Evolutionary conservation across 2,329 filamentous ascomycete species (phyloP).

Genomic region (Chrysosphaeria jannelii): DNA sequence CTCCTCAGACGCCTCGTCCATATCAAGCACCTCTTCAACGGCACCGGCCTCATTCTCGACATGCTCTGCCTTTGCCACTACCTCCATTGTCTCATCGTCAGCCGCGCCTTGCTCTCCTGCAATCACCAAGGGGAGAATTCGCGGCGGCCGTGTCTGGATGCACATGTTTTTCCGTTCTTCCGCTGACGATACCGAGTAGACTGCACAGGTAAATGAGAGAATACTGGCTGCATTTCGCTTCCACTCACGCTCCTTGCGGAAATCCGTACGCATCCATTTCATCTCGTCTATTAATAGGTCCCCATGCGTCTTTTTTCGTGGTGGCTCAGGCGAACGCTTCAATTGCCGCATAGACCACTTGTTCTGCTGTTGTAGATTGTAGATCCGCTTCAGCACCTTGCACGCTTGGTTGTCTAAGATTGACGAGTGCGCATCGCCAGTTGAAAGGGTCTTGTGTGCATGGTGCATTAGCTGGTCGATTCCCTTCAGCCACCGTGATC

Average conservation of each 20-base stretch:
- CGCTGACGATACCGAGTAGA: conserved; percentile 38
- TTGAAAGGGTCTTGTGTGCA: conserved; percentile 72
- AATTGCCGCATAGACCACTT: conserved; percentile 82
- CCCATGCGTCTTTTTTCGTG: conserved; percentile 47
- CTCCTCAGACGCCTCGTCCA: conserved; percentile 5
- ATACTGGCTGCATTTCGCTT: conserved; percentile 57
- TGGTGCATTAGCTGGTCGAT: conserved; percentile 46
- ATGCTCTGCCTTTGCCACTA: conserved; percentile 3
- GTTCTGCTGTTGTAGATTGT: conserved; percentile 68
- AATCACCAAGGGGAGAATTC: too few species aligned
- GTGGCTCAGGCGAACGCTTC: conserved; percentile 56
- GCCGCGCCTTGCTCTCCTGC: conserved; percentile 1
- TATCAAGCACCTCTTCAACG: conserved; percentile 10
- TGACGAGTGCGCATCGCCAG: conserved; percentile 53
- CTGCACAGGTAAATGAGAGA: conserved; percentile 54
- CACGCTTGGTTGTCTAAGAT: conserved; percentile 70
- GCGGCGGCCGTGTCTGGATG: conserved; percentile 8
- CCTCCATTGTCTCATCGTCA: conserved; percentile 2
- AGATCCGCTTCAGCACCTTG: conserved; percentile 59
- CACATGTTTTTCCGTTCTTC: conserved; percentile 10
- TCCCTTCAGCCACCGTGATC: conserved; percentile 27
- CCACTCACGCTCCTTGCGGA: conserved; percentile 81
- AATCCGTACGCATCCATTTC: conserved; percentile 97
- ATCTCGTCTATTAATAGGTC: conserved; percentile 72
- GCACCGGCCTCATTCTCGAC: conserved; percentile 10